phyloP scores from a whole-genome alignment of 2,329 filamentous ascomycete genomes.

The Penicillium sp. region DNA sequence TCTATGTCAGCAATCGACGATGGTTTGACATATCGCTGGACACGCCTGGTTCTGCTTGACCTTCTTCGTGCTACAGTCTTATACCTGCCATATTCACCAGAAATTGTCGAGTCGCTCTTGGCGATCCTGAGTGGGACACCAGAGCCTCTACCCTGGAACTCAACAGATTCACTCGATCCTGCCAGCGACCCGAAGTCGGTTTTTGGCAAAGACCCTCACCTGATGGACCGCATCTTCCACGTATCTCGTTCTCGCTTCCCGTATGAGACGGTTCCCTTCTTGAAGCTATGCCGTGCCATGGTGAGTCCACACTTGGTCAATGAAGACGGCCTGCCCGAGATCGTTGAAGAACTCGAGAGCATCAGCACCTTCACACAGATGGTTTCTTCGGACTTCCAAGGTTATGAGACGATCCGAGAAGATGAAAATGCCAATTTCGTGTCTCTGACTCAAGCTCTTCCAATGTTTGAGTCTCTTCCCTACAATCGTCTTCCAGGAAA shows the following conservation, averaged over 20 bases:
- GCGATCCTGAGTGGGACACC: slow-evolving; percentile 61
- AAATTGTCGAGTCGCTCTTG: slow-evolving; percentile 69
- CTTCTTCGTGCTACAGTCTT: slow-evolving; percentile 70
- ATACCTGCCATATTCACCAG: slow-evolving; percentile 72
- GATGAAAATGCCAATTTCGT: slow-evolving; percentile 85
- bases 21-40: slow-evolving; percentile 62
- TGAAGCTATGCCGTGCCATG: slow-evolving; percentile 71
- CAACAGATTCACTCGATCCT: slow-evolving; percentile 20
- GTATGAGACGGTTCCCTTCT: slow-evolving; percentile 79
- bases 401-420: slow-evolving; percentile 78
- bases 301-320: slow-evolving; percentile 52
- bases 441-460: slow-evolving; percentile 63
- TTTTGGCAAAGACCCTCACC: slow-evolving; percentile 60
- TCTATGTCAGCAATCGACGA: slow-evolving; percentile 55
- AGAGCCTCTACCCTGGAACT: slow-evolving; percentile 22
- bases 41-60: slow-evolving; percentile 69
- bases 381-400: slow-evolving; percentile 71
- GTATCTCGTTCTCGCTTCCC: slow-evolving; percentile 79
- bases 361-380: slow-evolving; percentile 77
- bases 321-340: slow-evolving; percentile 54
- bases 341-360: slow-evolving; percentile 68
- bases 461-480: slow-evolving; percentile 44
- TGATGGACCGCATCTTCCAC: slow-evolving; percentile 65
- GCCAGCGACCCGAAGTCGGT: slow-evolving; percentile 49
- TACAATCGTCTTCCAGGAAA: slow-evolving; percentile 27